Conservation (phyloP, 208 protist genomes). For the Polymyxa betae region DNA sequence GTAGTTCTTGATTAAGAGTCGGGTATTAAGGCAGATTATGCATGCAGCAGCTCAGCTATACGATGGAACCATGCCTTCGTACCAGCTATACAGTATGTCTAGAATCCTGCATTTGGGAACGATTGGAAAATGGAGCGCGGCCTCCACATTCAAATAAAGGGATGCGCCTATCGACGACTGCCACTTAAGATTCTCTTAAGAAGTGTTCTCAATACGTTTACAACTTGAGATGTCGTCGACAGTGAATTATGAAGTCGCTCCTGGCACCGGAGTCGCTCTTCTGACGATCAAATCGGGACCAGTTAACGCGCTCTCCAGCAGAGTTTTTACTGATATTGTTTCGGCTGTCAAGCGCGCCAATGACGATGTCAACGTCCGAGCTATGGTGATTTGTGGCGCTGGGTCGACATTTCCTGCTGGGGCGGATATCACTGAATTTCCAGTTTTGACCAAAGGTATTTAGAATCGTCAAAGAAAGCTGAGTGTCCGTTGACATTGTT, state of each 20-base stretch:
- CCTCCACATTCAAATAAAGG: too few relatives aligned
- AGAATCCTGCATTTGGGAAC: too few relatives aligned
- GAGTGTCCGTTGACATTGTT: neutral
- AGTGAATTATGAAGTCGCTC: conserved; percentile 43
- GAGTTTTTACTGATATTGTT: neutral
- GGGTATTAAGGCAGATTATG: too few relatives aligned
- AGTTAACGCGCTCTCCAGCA: conserved; percentile 11
- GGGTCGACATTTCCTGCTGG: conserved; percentile 51
- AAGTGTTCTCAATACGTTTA: too few relatives aligned
- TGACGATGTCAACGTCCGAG: neutral
- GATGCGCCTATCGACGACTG: too few relatives aligned
- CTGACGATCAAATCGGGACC: neutral
- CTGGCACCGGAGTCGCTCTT: neutral
- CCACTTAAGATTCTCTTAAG: too few relatives aligned
- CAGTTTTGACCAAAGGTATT: neutral
- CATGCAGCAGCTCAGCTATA: too few relatives aligned
- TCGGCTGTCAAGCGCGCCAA: neutral
- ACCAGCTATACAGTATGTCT: too few relatives aligned
- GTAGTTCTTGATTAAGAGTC: too few relatives aligned
- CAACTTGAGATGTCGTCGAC: neutral
- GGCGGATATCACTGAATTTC: conserved; percentile 49
- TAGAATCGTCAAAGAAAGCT: too few relatives aligned
- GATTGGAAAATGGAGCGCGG: too few relatives aligned
- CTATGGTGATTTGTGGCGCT: conserved; percentile 44
- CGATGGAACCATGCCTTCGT: too few relatives aligned